Evolutionary conservation across 2,329 filamentous ascomycete genomes (phyloP), one percentile per base, ranked within the genome.

Genomic region (Colletotrichum sp.): DNA sequence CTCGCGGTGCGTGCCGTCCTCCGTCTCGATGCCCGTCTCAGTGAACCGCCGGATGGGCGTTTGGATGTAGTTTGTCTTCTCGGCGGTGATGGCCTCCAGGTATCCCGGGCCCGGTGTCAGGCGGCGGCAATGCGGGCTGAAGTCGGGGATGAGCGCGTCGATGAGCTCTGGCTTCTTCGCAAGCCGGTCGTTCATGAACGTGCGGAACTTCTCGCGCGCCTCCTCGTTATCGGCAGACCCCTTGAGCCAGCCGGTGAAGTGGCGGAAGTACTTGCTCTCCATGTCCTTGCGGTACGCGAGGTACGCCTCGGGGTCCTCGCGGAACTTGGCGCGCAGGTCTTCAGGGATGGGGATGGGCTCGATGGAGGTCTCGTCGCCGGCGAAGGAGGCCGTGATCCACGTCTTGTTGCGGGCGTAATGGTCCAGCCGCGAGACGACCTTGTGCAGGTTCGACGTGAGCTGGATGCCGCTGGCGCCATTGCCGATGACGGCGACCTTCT

Each of bases 51-150:
- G 85, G 80, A 94, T 94, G 0, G 83, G 87, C 0, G 87, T 88
- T 39, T 86, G 87, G 78, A 93, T 91, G 78, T 91, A 92, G 16
- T 87, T 86, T n/a, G 93, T 92, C 69, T 94, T 93, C 7, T 89
- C 87, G 77, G 91, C 87, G 0, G 88, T 86, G 30, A 94, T 85
- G 0, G 92, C 91, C 80, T 94, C 93, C 7, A 94, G 87, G 78
- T 94, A 94, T 0, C 92, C 92, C 0, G 92, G 92, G 0, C 92
- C 92, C 0, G 93, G 92, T 0, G 93, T 94, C 0, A 93, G 84
- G 3, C 93, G 88, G 12, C 92, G 88, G 77, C 93, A 94, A 78
- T 92, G 89, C 13, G 90, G 91, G 1, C 92, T 90, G 78, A 93
- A 94, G 76, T 92, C 89, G 0, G 93, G 93, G 6, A 92, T 84